Conservation (phyloP, 2,329 filamentous ascomycete genomes). For the Exophiala mesophila region DNA sequence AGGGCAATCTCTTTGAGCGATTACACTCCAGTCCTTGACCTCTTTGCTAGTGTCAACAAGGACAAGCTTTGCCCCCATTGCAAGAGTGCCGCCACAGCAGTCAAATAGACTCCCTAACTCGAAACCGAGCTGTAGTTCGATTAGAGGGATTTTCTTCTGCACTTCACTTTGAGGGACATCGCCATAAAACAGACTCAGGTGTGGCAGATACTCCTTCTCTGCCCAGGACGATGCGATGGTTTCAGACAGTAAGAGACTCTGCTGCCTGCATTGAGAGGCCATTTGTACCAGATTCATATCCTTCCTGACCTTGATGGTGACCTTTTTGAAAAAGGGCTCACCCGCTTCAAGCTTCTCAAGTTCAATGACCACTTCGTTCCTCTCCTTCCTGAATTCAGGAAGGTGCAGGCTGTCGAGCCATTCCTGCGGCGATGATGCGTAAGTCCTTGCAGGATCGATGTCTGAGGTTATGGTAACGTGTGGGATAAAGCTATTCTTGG, state of each 20-base stretch:
- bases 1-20: no score
- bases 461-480: constrained; percentile 13
- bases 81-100: constrained; percentile 19
- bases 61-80: constrained; percentile 17
- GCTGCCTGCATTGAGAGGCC: constrained; percentile 9
- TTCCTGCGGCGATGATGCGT: constrained; percentile 11
- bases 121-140: constrained; percentile 19
- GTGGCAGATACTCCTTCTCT: constrained; percentile 15
- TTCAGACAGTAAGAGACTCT: constrained; percentile 6
- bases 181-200: constrained; percentile 21
- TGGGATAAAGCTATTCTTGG: no score
- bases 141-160: constrained; percentile 16
- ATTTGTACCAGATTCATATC: constrained; percentile 17
- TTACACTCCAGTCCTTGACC: constrained; percentile 16
- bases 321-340: constrained; percentile 18
- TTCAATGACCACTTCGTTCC: constrained; percentile 13
- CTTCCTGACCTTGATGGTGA: constrained; percentile 13
- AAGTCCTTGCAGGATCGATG: constrained; percentile 15
- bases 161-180: constrained; percentile 15
- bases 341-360: constrained; percentile 18
- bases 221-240: constrained; percentile 15
- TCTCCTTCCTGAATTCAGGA: constrained; percentile 14
- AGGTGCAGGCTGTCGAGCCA: constrained; percentile 15
- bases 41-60: constrained; percentile 16
- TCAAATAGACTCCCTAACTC: constrained; percentile 20